Evolutionary conservation across 805 yeast species (phyloP), one percentile per base, ranked within the genome.

Genomic region (Wickerhamomyces kurtzmanii): DNA sequence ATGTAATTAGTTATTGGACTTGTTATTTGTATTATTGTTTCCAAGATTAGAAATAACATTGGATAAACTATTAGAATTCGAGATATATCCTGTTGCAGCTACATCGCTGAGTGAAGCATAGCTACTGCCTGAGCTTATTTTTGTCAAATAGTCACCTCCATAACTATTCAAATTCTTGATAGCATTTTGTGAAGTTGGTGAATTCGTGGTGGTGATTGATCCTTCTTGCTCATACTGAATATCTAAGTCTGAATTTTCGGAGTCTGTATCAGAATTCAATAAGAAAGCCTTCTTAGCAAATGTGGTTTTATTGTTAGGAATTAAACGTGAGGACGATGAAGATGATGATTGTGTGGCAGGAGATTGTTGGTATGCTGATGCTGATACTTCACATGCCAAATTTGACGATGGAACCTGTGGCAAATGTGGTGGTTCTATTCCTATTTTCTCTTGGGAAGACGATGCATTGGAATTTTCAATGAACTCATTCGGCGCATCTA

Each of bases 71-170:
- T 23, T 27, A 20, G 20, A 36, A 6, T 29, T 21, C 2, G 56
- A 40, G 23, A 57, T 54, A 26, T 43, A 53, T 1, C 64, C 64
- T 8, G 49, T 45, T 3, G 65, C 73, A 3, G 76, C 75, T 15
- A 71, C 71, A 35, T 65, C 71, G 30, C 67, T 61, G 25, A 67
- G 44, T 2, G 71, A 58, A 14, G 67, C 61, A 36, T 57, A 65
- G 29, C 68, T 63, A 14, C 61, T 56, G 5, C 49, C 43, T 3
- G 49, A 31, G 22, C 43, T 33, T 16, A 41, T 29, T 19, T 48
- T 44, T 4, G 59, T 59, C 36, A 45, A 37, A 15, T 33, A 38
- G 16, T 33, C 35, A 13, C 23, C 26, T n/a, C 25, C 23, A 18
- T 15, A 19, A 31, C 8, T 14, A 19, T 23, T 27, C 23, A 24